These are phyloP conservation scores for Botryotinia calthae DNA, from an alignment of 2,329 filamentous ascomycete genomes.

Conservation along the genomic window DNA sequence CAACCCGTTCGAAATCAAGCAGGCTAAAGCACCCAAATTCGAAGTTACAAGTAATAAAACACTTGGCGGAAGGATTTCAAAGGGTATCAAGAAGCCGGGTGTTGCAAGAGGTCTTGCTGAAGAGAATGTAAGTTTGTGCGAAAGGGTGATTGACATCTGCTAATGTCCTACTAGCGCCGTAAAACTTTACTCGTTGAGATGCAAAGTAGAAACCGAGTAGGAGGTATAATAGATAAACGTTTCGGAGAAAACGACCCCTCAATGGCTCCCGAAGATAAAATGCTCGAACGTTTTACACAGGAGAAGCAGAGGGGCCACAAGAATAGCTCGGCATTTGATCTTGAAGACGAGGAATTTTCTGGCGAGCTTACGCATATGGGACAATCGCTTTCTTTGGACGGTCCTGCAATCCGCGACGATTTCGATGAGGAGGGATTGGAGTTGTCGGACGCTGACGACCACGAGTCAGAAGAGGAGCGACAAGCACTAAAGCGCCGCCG, in stretches of 20 bases:
- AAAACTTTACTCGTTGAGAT: slow-evolving; percentile 55
- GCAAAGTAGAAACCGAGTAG: slow-evolving; percentile 84
- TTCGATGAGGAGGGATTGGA: slow-evolving; percentile 75
- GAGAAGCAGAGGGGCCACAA: slow-evolving; percentile 81
- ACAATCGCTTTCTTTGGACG: slow-evolving; percentile 65
- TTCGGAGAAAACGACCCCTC: slow-evolving; percentile 94
- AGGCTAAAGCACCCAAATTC: slow-evolving; percentile 76
- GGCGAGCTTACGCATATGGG: slow-evolving; percentile 80
- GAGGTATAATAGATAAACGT: slow-evolving; percentile 86
- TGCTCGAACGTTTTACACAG: slow-evolving; percentile 83
- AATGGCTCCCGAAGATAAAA: slow-evolving; percentile 90
- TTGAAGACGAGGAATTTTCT: slow-evolving; percentile 76
- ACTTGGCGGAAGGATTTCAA: slow-evolving; percentile 50
- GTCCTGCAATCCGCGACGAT: slow-evolving; percentile 59
- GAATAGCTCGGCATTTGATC: slow-evolving; percentile 79
- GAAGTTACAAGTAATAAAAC: slow-evolving; percentile 69
- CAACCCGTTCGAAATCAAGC: slow-evolving; percentile 95
- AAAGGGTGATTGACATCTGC: not conserved
- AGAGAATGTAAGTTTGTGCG: slow-evolving; percentile 60
- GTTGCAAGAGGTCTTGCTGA: slow-evolving; percentile 84
- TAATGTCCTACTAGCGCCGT: slow-evolving; percentile 26
- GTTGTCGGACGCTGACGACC: slow-evolving; percentile 55
- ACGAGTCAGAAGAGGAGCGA: slow-evolving; percentile 53
- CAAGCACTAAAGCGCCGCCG: slow-evolving; percentile 58
- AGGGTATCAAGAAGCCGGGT: slow-evolving; percentile 68